These are phyloP conservation scores for Candida methanosorbosa DNA, from an alignment of 805 yeast species.

Conservation along the genomic window DNA sequence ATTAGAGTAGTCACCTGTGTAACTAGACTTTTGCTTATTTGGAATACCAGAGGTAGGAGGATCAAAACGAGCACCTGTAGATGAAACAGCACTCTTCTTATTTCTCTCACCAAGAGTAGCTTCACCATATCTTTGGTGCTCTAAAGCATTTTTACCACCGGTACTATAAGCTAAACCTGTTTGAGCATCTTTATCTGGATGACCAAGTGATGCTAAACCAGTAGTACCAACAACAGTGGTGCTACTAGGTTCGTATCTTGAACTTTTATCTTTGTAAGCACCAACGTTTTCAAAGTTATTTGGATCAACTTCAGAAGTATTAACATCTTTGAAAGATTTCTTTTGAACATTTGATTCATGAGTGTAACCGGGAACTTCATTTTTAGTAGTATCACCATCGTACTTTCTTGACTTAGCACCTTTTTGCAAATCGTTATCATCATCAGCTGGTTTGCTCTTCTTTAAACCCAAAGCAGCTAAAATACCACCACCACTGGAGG, in stretches of 20 bases:
- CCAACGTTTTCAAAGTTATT: not conserved
- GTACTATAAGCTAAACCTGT: not conserved
- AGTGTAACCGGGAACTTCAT: not conserved
- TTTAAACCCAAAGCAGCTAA: conserved; percentile 1
- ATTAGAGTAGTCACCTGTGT: not conserved
- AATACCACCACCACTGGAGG: not conserved
- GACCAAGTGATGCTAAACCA: not conserved
- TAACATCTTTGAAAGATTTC: not conserved
- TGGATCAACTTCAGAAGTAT: not conserved
- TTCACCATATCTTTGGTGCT: not conserved
- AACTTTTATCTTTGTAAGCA: not conserved
- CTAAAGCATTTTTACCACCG: not conserved
- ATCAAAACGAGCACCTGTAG: conserved; percentile 1
- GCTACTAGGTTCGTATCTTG: conserved; percentile 1
- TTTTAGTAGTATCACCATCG: not conserved
- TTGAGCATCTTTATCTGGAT: not conserved
- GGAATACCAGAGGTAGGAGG: conserved; percentile 1
- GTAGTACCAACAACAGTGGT: conserved; percentile 4
- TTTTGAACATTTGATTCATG: not conserved
- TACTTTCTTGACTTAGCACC: conserved; percentile 2
- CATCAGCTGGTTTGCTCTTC: not conserved
- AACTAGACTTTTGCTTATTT: not conserved
- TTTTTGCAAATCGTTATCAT: conserved; percentile 1
- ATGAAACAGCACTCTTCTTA: not conserved
- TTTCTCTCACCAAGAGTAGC: not conserved